Evolutionary conservation across 1,284 basidiomycete genomes (phyloP), one percentile per base, ranked within the genome.

Genomic region (Leucoagaricus sp.): DNA sequence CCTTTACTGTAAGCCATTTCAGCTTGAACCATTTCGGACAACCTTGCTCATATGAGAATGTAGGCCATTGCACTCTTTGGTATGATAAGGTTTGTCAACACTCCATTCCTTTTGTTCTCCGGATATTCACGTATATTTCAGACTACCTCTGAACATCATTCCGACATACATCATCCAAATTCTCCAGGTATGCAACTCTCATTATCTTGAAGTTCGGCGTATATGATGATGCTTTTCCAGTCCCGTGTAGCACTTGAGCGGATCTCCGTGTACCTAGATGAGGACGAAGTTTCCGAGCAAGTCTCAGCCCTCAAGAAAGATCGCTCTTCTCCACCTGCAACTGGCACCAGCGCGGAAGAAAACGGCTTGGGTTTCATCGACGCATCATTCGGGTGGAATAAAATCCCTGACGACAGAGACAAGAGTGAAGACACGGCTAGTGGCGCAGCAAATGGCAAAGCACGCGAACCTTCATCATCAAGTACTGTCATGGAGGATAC

Each of bases 241-340:
- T 82, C 89, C 0, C 78, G 83, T 21, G 90, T 96, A 2, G 84
- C 91, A 0, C 69, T 96, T 25, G 81, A 91, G 49, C 89, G 94
- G 49, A 91, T 96, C 56, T 80, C 90, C 26, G 85, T 83, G 0
- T 96, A 89, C 70, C 79, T 96, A 9, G 79, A 80, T 4, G 93
- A 96, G 69, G 91, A 92, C 44, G 94, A 96, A 69, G 88, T 93
- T 2, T 76, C 83, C 0, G 82, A 80, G 12, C 86, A 87, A 71
- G 86, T 89, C 0, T 88, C 85, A 0, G 80, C 83, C 0, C 70
- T n/a, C 44, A 89, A 88, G 65, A 69, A 68, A 47, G 67, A 72
- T 10, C 59, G 53, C 21, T 33, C 48, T 50, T 41, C 26, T 31
- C 51, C 28, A 64, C 69, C 3, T 62, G 62, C 10, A 66, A 69